These are phyloP conservation scores for Leccinum boreale DNA, from an alignment of 768 basidiomycete genomes.

Conservation along the genomic window DNA sequence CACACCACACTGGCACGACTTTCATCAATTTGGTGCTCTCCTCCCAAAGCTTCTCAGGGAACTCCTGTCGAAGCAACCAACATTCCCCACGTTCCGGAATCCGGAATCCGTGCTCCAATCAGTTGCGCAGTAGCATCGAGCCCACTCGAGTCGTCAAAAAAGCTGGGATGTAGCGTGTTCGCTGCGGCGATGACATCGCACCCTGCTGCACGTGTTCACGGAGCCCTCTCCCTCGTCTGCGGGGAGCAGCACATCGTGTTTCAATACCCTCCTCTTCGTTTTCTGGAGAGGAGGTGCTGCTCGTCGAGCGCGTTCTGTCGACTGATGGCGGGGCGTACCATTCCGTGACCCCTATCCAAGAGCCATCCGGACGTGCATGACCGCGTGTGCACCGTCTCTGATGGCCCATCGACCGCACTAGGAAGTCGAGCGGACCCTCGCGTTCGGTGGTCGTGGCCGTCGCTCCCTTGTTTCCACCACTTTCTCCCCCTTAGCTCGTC, in stretches of 20 bases:
- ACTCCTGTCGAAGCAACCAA: constrained; percentile 3
- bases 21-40: neutral
- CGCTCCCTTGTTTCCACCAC: neutral
- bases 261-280: neutral
- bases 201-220: constrained; percentile 5
- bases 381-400: neutral
- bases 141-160: constrained; percentile 6
- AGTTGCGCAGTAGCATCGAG: neutral
- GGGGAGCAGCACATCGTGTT: neutral
- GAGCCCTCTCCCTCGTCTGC: neutral
- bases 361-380: neutral
- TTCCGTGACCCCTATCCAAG: neutral
- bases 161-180: constrained; percentile 4
- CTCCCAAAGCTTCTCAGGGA: neutral
- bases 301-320: neutral
- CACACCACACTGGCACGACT: neutral
- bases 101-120: neutral
- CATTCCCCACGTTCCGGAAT: neutral
- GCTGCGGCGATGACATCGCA: neutral
- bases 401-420: neutral
- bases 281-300: neutral
- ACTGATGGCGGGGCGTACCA: neutral
- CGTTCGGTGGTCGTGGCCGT: neutral
- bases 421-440: neutral
- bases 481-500: neutral